These are phyloP conservation scores for Penicillium fuscoglaucum DNA, from an alignment of 2,329 filamentous ascomycete species.

Conservation along the genomic window DNA sequence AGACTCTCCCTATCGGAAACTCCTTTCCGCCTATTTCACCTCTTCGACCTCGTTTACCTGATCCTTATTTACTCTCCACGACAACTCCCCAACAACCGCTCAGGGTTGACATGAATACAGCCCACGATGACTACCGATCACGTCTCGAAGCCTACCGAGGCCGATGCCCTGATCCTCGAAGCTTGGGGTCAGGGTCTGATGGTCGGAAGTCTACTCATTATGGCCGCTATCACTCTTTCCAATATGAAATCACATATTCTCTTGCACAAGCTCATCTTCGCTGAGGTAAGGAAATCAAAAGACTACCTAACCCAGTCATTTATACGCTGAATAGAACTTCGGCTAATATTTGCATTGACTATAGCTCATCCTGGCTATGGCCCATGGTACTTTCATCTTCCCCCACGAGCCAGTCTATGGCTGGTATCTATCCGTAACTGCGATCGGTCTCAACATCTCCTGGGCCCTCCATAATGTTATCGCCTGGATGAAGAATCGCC, in stretches of 20 bases:
- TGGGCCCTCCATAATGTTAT: constrained; percentile 67
- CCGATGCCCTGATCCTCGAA: constrained; percentile 44
- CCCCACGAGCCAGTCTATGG: constrained; percentile 57
- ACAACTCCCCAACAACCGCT: background rate
- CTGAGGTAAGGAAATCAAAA: constrained; percentile 40
- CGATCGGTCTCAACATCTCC: constrained; percentile 61
- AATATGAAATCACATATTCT: constrained; percentile 52
- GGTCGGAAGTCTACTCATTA: constrained; percentile 52
- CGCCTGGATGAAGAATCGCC: constrained; percentile 66
- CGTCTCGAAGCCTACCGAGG: constrained; percentile 26
- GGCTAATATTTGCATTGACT: background rate
- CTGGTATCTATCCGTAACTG: constrained; percentile 64
- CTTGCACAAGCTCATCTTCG: constrained; percentile 53
- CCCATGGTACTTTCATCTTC: constrained; percentile 62
- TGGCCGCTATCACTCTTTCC: constrained; percentile 51
- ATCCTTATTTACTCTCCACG: background rate
- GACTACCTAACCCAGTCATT: background rate
- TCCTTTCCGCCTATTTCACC: background rate
- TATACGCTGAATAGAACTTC: too few relatives aligned
- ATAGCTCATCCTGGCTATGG: constrained; percentile 57
- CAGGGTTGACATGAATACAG: constrained; percentile 6
- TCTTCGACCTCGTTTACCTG: background rate
- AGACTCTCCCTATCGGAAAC: background rate
- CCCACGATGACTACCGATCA: constrained; percentile 15
- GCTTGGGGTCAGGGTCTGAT: constrained; percentile 53